phyloP scores from a whole-genome alignment of 2,329 filamentous ascomycete genomes.

The Trichoderma atroviride region DNA sequence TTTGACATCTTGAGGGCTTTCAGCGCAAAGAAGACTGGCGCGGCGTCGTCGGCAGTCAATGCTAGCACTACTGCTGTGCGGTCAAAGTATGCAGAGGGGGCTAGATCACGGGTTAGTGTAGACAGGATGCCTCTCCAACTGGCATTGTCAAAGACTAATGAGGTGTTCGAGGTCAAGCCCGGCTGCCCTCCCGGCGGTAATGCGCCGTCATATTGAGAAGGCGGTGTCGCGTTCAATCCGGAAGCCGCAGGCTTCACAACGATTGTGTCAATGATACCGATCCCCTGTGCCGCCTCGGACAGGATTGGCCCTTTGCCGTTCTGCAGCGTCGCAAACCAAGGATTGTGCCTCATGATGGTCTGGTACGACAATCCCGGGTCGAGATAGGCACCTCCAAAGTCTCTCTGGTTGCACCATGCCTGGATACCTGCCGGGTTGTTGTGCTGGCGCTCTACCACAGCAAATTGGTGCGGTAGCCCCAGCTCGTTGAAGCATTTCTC shows the following conservation, averaged over 20 bases:
- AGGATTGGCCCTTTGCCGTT: conserved; percentile 58
- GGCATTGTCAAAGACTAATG: conserved; percentile 77
- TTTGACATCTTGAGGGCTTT: conserved; percentile 74
- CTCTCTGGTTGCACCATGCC: conserved; percentile 69
- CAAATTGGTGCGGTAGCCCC: conserved; percentile 81
- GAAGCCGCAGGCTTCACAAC: conserved; percentile 58
- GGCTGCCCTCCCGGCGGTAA: conserved; percentile 33
- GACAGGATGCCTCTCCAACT: conserved; percentile 84
- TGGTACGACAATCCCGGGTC: conserved; percentile 69
- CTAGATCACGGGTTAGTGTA: conserved; percentile 78
- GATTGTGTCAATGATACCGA: conserved; percentile 82
- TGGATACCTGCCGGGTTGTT: conserved; percentile 69
- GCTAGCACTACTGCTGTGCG: conserved; percentile 77
- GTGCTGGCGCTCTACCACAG: conserved; percentile 70
- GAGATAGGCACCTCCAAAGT: conserved; percentile 81
- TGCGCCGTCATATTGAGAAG: conserved; percentile 43
- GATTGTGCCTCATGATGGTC: conserved; percentile 60
- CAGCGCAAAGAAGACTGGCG: conserved; percentile 77
- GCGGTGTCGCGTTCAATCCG: conserved; percentile 48
- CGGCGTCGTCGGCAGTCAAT: conserved; percentile 72
- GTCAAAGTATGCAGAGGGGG: conserved; percentile 77
- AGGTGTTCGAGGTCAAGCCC: conserved; percentile 52
- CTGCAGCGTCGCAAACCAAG: conserved; percentile 55
- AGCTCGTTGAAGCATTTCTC: conserved; percentile 82
- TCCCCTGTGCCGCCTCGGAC: conserved; percentile 75